phyloP scores from a whole-genome alignment of 2,329 filamentous ascomycete genomes.

The Gremmenia infestans region DNA sequence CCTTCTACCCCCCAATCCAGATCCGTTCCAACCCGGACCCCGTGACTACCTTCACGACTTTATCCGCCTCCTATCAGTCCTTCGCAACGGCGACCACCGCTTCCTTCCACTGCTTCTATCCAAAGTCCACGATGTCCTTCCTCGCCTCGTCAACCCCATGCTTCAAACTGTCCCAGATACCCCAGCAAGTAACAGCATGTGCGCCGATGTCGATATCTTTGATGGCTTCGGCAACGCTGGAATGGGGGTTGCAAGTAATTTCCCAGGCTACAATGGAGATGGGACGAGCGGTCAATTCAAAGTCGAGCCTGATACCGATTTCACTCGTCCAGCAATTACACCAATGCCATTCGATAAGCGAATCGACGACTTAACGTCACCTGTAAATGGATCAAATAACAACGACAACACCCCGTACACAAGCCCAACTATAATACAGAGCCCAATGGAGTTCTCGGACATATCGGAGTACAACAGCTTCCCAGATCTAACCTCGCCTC shows the following conservation, averaged over 20 bases:
- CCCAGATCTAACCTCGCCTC: slow-evolving; percentile 17
- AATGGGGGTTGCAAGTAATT: slow-evolving; percentile 40
- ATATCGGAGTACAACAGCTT: slow-evolving; percentile 20
- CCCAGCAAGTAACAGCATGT: slow-evolving; percentile 27
- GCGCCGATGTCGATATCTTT: slow-evolving; percentile 52
- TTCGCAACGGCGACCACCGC: slow-evolving; percentile 71
- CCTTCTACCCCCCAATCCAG: slow-evolving; percentile 53
- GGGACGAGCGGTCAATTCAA: slow-evolving; percentile 29
- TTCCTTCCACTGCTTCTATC: slow-evolving; percentile 72
- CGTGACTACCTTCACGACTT: slow-evolving; percentile 70
- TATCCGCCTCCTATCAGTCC: slow-evolving; percentile 59
- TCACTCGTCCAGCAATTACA: slow-evolving; percentile 13
- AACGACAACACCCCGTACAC: slow-evolving; percentile 20
- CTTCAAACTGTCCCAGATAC: slow-evolving; percentile 55
- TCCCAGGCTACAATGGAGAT: slow-evolving; percentile 24
- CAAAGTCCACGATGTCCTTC: slow-evolving; percentile 70
- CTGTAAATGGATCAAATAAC: slow-evolving; percentile 14
- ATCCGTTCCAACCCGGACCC: slow-evolving; percentile 61
- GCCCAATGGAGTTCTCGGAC: slow-evolving; percentile 24
- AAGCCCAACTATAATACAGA: slow-evolving; percentile 23
- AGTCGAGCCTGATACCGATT: slow-evolving; percentile 23
- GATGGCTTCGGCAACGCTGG: slow-evolving; percentile 61
- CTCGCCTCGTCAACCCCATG: slow-evolving; percentile 55
- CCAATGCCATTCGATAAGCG: slow-evolving; percentile 24
- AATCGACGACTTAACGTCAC: slow-evolving; percentile 26